Percentiles rank a stretch among this genome's conserved stretches.
Evolutionary conservation across 371 early-diverging fungal species (phyloP).

Genomic region (Mucor velutinosus): DNA sequence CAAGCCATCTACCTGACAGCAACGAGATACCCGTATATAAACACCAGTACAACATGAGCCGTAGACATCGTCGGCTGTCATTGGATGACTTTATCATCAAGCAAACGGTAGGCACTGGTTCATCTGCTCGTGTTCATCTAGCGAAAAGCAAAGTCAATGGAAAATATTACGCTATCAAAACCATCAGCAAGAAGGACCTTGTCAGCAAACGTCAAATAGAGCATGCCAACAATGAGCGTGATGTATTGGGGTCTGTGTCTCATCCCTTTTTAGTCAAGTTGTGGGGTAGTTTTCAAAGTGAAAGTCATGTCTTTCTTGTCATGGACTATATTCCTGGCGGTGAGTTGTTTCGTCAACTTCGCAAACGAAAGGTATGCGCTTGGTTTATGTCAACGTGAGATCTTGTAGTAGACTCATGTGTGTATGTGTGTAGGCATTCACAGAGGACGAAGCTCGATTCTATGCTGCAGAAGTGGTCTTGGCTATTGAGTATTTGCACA

Average conservation of each 20-base stretch:
- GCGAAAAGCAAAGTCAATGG: conserved; percentile 42
- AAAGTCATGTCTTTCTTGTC: conserved; percentile 86
- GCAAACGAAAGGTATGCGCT: conserved; percentile 62
- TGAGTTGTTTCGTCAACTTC: conserved; percentile 81
- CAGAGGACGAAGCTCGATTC: conserved; percentile 83
- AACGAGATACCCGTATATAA: neutral
- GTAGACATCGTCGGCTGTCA: neutral
- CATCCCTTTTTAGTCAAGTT: conserved; percentile 93
- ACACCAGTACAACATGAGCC: neutral
- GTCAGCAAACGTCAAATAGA: conserved; percentile 91
- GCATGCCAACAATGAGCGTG: conserved; percentile 86
- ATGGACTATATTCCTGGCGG: conserved; percentile 98
- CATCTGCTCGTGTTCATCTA: conserved; percentile 69
- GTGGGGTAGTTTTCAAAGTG: conserved; percentile 88
- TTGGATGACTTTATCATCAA: conserved; percentile 17
- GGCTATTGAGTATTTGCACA: conserved; percentile 90
- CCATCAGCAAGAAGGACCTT: conserved; percentile 89
- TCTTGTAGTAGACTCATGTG: neutral
- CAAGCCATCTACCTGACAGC: neutral
- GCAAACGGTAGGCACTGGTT: conserved; percentile 70
- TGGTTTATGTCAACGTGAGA: neutral
- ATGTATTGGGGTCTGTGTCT: conserved; percentile 75
- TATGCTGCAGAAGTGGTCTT: conserved; percentile 78
- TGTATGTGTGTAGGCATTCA: conserved; percentile 61
- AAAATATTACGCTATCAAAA: conserved; percentile 84